Conservation (phyloP, 441 rosid genomes). For the Erodium texanum region DNA sequence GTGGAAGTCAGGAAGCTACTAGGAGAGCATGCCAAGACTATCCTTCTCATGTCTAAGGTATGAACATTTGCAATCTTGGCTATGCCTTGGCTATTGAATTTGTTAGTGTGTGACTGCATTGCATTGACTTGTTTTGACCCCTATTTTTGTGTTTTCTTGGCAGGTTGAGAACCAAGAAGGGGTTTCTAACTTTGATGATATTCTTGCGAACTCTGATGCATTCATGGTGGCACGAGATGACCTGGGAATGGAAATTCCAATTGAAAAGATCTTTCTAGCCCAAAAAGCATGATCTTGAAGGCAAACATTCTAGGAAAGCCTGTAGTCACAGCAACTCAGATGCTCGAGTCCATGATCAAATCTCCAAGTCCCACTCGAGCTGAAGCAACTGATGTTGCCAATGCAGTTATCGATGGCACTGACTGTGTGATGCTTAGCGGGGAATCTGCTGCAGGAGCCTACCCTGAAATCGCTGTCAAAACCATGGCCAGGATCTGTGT, state of each 20-base stretch:
- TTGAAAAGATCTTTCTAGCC: constrained; percentile 87
- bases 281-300: constrained; percentile 95
- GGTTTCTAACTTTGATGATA: constrained; percentile 85
- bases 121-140: background rate
- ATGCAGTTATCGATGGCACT: constrained; percentile 84
- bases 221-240: constrained; percentile 97
- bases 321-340: constrained; percentile 94
- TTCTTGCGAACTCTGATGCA: constrained; percentile 72
- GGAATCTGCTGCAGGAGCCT: constrained; percentile 95
- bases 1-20: constrained; percentile 68
- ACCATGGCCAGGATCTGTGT: constrained; percentile 86
- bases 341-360: constrained; percentile 96
- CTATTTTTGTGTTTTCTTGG: background rate
- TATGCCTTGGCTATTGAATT: background rate
- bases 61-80: constrained; percentile 3
- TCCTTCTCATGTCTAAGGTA: constrained; percentile 95
- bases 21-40: constrained; percentile 62
- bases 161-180: constrained; percentile 96
- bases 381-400: constrained; percentile 94
- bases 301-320: constrained; percentile 91
- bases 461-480: constrained; percentile 76
- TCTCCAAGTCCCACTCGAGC: constrained; percentile 96
- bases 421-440: constrained; percentile 97
- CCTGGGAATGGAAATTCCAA: constrained; percentile 94
- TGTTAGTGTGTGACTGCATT: too few species aligned